These are phyloP conservation scores for Conidiobolus incongruus DNA, from an alignment of 371 early-diverging fungal genomes.

Conservation along the genomic window DNA sequence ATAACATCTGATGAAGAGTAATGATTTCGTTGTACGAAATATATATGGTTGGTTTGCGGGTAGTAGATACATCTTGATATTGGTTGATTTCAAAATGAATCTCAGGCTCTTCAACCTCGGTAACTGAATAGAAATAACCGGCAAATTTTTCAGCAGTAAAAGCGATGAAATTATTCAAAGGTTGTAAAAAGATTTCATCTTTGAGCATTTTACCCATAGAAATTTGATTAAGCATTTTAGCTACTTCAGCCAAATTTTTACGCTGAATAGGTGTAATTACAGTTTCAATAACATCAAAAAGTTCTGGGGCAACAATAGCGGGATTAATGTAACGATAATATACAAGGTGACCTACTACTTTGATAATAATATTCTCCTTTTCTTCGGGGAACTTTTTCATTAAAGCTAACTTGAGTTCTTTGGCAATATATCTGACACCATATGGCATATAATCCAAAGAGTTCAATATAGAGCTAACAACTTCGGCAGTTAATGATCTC, in stretches of 20 bases:
- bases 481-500: constrained; percentile 48
- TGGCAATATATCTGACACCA: constrained; percentile 88
- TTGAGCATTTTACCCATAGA: constrained; percentile 52
- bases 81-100: constrained; percentile 77
- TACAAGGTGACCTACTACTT: constrained; percentile 78
- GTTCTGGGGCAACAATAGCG: constrained; percentile 92
- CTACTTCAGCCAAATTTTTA: constrained; percentile 80
- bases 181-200: constrained; percentile 44
- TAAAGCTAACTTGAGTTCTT: constrained; percentile 54
- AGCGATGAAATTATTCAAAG: constrained; percentile 56
- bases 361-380: constrained; percentile 48
- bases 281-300: constrained; percentile 81
- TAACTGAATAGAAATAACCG: constrained; percentile 49
- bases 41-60: constrained; percentile 69
- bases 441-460: constrained; percentile 76
- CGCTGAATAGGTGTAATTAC: constrained; percentile 67
- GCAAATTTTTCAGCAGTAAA: constrained; percentile 48
- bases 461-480: constrained; percentile 51
- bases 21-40: constrained; percentile 77
- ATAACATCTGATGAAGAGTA: constrained; percentile 57
- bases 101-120: constrained; percentile 65
- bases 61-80: constrained; percentile 58
- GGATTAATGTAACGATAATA: constrained; percentile 95
- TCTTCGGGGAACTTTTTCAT: constrained; percentile 63
- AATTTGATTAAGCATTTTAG: constrained; percentile 82